Conservation (phyloP, 441 rosid genomes). For the Eutrema salsugineum region DNA sequence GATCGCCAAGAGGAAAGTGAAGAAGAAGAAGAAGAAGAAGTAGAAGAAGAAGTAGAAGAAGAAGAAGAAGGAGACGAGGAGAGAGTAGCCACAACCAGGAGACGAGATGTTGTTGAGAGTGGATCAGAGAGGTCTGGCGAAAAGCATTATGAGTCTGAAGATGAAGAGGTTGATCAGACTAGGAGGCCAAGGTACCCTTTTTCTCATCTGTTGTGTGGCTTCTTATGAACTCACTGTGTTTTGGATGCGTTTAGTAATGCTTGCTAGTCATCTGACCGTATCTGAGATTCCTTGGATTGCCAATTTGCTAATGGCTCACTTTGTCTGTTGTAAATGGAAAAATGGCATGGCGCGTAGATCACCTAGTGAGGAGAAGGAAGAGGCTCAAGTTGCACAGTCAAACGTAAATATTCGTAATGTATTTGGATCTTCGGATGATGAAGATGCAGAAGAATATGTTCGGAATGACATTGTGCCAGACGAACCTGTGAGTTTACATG, state of each 20-base stretch:
- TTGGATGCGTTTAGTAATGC: background rate
- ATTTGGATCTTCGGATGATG: conserved; percentile 97
- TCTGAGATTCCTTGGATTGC: conserved; percentile 1
- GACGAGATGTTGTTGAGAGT: conserved; percentile 70
- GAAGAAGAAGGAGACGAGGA: conserved; percentile 68
- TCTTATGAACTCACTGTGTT: background rate
- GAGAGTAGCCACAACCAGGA: conserved; percentile 56
- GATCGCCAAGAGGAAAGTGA: conserved; percentile 71
- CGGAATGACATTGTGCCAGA: conserved; percentile 66
- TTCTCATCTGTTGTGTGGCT: background rate
- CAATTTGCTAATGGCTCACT: conserved; percentile 9
- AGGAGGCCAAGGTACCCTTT: conserved; percentile 63
- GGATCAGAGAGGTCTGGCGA: conserved; percentile 89
- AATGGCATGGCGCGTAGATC: conserved; percentile 43
- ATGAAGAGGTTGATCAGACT: conserved; percentile 86
- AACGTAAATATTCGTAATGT: conserved; percentile 94
- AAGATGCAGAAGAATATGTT: conserved; percentile 70
- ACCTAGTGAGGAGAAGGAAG: conserved; percentile 66
- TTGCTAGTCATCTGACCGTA: conserved; percentile 18
- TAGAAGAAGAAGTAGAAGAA: conserved; percentile 60
- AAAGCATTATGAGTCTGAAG: conserved; percentile 73
- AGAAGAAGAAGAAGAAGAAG: conserved; percentile 71
- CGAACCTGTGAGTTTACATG: conserved; percentile 48
- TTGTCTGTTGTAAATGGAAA: conserved; percentile 10
- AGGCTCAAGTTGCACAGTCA: conserved; percentile 50